Base-by-base conservation (phyloP, 2,329 filamentous ascomycete species). In the Harringtonia aguacate region DNA sequence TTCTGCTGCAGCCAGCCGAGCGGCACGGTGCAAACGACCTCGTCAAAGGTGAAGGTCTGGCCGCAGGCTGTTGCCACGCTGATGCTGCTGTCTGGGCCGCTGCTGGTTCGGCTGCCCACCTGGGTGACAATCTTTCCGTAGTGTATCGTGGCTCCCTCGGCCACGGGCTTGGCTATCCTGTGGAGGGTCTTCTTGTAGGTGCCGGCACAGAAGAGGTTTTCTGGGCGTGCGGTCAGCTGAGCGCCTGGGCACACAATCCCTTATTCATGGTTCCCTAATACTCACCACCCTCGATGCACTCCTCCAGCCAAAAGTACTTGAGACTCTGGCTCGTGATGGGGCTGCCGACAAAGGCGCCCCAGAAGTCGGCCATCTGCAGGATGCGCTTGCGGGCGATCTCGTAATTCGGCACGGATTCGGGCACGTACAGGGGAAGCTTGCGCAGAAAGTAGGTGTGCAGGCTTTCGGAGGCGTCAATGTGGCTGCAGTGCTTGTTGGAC, bases 301-400 rank as follows among this genome's bases (percentile, higher is more conserved):
- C 81, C 56, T 88, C 84, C 6, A 88, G 58, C 81, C 82, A 86
- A 57, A 86, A 84, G 62, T 78, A 87, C 62, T 80, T 84, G 28
- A 87, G 64, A 52, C 81, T 86, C 57, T 88, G 84, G 22, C 56
- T 71, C 42, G 68, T 62, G 9, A 84, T 66, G 0, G 77, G 72
- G 46, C 73, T 81, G 14, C 84, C 84, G 7, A 86, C 71, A 56
- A 84, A 87, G 0, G 75, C 74, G 3, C 83, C 83, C 81, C 83
- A 86, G 53, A 77, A 69, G 52, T 81, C 74, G 4, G 76, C 74
- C 56, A 75, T 61, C 48, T 75, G 69, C 41, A 73, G 58, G 18
- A 77, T 57, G 12, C 66, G 60, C 15, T 61, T 55, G 29, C 72
- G 61, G 45, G 65, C 66, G 42, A 53, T 57, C 43, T 64, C 57